Percentiles rank a stretch among this genome's conserved stretches.
Conservation (phyloP, 1,139 yeast species). For the Suhomyces anneliseae region DNA sequence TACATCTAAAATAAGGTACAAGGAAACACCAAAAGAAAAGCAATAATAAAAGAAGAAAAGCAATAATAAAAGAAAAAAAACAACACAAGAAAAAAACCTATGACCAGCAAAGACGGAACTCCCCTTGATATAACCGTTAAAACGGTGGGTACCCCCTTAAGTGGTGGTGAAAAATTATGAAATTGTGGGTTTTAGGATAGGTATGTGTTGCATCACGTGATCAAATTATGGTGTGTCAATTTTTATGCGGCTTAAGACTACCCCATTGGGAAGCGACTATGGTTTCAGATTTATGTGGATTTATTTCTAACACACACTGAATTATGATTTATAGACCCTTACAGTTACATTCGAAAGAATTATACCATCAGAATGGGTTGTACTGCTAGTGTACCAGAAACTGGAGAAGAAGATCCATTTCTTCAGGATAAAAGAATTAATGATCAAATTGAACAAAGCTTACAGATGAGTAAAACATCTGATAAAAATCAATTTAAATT, state of each 20-base stretch:
- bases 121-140: too few relatives aligned
- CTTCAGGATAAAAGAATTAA: slow-evolving; percentile 52
- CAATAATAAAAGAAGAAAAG: too few relatives aligned
- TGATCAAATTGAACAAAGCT: slow-evolving; percentile 67
- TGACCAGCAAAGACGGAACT: too few relatives aligned
- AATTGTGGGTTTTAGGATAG: background rate
- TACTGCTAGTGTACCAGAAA: slow-evolving; percentile 53
- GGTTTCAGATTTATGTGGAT: background rate
- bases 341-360: background rate
- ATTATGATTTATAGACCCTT: background rate
- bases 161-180: background rate
- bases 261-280: slow-evolving; percentile 1
- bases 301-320: background rate
- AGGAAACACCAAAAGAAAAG: too few relatives aligned
- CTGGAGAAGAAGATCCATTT: slow-evolving; percentile 50
- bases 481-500: slow-evolving; percentile 58
- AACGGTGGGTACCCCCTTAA: background rate
- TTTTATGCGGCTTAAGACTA: slow-evolving; percentile 14
- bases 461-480: slow-evolving; percentile 53
- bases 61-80: too few relatives aligned
- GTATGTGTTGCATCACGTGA: background rate
- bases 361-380: slow-evolving; percentile 56
- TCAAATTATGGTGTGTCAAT: slow-evolving; percentile 9
- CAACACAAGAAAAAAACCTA: too few relatives aligned
- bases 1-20: too few relatives aligned